phyloP scores from a whole-genome alignment of 345 rosid genomes.

The Arabidopsis arenosa region DNA sequence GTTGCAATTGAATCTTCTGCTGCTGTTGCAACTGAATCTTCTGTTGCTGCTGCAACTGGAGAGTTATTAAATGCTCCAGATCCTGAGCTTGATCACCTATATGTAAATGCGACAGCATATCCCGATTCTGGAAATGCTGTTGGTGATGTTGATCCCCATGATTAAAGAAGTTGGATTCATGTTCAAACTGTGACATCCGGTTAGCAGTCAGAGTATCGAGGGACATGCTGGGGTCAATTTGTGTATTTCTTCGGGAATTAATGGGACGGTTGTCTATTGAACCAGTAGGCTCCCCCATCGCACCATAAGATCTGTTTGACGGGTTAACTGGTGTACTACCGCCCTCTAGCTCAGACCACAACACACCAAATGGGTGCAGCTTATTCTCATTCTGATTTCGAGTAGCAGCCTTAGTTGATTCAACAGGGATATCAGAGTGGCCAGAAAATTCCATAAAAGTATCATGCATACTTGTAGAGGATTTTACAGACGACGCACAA shows the following conservation, averaged over 20 bases:
- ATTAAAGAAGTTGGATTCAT: constrained; percentile 44
- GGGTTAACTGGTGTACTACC: constrained; percentile 45
- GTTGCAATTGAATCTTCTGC: constrained; percentile 38
- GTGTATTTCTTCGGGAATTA: constrained; percentile 44
- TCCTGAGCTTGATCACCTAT: constrained; percentile 43
- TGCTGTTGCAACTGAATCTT: constrained; percentile 49
- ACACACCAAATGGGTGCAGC: constrained; percentile 66
- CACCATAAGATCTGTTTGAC: constrained; percentile 46
- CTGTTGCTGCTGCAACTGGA: constrained; percentile 51
- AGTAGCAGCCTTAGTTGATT: constrained; percentile 40
- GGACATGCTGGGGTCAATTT: constrained; percentile 38
- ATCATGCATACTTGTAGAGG: constrained; percentile 43
- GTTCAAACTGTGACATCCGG: constrained; percentile 48
- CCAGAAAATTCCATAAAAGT: constrained; percentile 39
- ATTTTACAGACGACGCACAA: constrained; percentile 35
- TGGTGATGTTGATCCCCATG: constrained; percentile 50
- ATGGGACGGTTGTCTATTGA: constrained; percentile 49
- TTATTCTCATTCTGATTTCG: constrained; percentile 53
- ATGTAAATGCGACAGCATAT: constrained; percentile 41
- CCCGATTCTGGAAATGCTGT: constrained; percentile 49
- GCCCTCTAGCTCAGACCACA: constrained; percentile 66
- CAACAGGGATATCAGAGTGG: constrained; percentile 46
- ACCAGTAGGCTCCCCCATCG: constrained; percentile 44
- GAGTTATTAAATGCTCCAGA: constrained; percentile 48
- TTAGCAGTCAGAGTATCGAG: constrained; percentile 47